These are phyloP conservation scores for Dendrobium huoshanense DNA, from an alignment of 106 monocot species.

Conservation along the genomic window DNA sequence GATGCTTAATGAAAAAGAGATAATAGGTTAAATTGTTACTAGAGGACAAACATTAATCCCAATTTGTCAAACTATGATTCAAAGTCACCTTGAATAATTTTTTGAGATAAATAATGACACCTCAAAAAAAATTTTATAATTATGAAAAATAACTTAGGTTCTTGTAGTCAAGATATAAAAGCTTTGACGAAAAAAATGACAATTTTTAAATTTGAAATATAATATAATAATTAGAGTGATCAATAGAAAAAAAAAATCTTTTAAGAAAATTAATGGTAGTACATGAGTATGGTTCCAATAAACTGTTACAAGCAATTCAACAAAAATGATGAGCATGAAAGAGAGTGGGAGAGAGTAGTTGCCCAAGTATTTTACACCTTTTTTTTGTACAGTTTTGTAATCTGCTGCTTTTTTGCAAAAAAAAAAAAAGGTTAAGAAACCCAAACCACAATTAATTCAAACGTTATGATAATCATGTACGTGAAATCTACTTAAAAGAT, in stretches of 20 bases:
- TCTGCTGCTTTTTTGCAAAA: neutral
- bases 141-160: neutral
- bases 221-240: neutral
- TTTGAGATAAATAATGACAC: neutral
- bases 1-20: no score
- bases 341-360: neutral
- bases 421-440: neutral
- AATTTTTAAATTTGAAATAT: neutral
- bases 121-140: neutral
- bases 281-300: neutral
- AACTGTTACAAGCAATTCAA: neutral
- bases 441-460: neutral
- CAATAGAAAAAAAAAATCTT: neutral
- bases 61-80: neutral
- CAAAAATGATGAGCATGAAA: neutral
- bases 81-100: neutral
- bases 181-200: neutral
- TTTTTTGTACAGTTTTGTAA: neutral
- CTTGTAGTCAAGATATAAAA: neutral
- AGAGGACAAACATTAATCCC: neutral
- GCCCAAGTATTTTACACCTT: neutral
- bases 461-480: neutral
- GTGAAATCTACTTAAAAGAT: no score
- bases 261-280: neutral
- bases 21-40: no score